Percentiles rank a stretch among this genome's conserved stretches.
These are phyloP conservation scores for Hypoxylon crocopeplum DNA, from an alignment of 495 filamentous ascomycete genomes.

Conservation along the genomic window DNA sequence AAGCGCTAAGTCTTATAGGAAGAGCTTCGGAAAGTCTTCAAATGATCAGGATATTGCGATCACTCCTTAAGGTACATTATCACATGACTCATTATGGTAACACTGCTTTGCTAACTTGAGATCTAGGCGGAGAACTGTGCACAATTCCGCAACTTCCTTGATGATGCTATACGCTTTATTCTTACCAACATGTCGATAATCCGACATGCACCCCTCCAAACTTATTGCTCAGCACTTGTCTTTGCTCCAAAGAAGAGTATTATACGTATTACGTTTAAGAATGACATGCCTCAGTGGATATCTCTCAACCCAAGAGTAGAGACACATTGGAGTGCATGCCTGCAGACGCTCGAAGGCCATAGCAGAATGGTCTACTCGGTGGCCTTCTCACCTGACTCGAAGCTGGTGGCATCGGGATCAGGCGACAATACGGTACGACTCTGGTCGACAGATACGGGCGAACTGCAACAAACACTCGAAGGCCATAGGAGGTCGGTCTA, in stretches of 20 bases:
- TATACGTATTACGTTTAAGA: conserved; percentile 27
- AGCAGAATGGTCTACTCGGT: conserved; percentile 30
- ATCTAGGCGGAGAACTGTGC: not conserved
- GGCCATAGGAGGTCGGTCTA: conserved; percentile 19
- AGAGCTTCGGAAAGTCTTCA: conserved; percentile 35
- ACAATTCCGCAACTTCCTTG: conserved; percentile 30
- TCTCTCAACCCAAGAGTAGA: not conserved
- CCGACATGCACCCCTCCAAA: conserved; percentile 40
- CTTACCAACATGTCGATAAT: conserved; percentile 32
- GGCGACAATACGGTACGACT: conserved; percentile 44
- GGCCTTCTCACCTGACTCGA: conserved; percentile 48
- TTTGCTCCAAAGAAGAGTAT: conserved; percentile 45
- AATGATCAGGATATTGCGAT: not conserved
- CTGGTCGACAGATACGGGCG: conserved; percentile 44
- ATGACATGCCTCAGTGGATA: conserved; percentile 27
- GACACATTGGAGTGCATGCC: not conserved
- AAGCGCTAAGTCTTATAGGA: conserved; percentile 50
- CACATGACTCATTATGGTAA: not conserved
- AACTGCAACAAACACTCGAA: conserved; percentile 11
- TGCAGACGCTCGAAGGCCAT: conserved; percentile 38
- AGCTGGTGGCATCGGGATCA: conserved; percentile 42
- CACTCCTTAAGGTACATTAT: conserved; percentile 12
- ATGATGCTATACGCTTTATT: conserved; percentile 47
- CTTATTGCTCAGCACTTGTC: conserved; percentile 43
- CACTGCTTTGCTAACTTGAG: not conserved